These are phyloP conservation scores for Mycena kentingensis DNA, from an alignment of 768 basidiomycete species.

Conservation along the genomic window DNA sequence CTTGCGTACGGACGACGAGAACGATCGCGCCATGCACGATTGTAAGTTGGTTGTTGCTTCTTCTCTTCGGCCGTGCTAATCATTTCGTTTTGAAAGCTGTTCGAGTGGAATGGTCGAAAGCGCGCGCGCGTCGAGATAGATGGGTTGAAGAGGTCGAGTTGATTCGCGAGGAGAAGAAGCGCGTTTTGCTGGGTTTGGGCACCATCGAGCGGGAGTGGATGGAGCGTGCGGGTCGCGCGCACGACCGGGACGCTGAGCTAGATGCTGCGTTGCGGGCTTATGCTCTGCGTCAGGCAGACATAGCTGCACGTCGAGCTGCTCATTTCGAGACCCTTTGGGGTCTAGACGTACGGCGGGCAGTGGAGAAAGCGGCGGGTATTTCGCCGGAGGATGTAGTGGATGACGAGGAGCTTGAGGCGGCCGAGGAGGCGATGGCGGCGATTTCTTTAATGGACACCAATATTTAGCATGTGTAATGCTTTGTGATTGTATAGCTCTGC, in stretches of 20 bases:
- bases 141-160: constrained; percentile 27
- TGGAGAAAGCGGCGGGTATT: too few relatives aligned
- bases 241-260: neutral
- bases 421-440: too few relatives aligned
- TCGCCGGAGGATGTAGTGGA: too few relatives aligned
- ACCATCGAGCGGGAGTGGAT: neutral
- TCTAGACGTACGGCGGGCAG: too few relatives aligned
- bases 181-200: neutral
- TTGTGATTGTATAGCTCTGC: too few relatives aligned
- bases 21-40: constrained; percentile 6
- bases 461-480: too few relatives aligned
- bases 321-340: too few relatives aligned
- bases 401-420: too few relatives aligned
- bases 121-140: constrained; percentile 12
- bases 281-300: neutral
- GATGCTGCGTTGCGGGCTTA: neutral
- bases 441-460: too few relatives aligned
- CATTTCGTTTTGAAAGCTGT: constrained; percentile 5
- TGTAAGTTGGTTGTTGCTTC: neutral
- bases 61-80: neutral
- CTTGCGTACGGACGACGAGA: neutral
- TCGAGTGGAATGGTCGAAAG: constrained; percentile 27
- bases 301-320: too few relatives aligned
- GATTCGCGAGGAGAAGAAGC: constrained; percentile 25
- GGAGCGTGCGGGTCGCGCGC: neutral